A percentile compares a stretch with the other conserved stretches of the same genome.
Conservation (phyloP, 1,284 basidiomycete species). For the Fistulinella staudtii region DNA sequence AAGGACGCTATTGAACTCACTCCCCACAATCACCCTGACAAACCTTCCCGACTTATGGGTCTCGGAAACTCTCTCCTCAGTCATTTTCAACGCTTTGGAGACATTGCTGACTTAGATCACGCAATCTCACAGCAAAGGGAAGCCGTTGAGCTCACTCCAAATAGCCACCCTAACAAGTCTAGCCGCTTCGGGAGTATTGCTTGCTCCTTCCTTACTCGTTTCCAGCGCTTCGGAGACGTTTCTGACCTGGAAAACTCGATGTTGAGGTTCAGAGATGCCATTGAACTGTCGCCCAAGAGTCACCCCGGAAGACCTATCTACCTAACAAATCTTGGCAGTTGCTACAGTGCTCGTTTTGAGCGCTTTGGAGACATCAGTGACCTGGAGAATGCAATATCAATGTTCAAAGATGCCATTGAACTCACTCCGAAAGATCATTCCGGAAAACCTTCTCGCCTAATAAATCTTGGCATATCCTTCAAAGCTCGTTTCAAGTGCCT, state of each 20-base stretch:
- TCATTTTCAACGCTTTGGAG: no score
- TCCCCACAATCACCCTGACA: background rate
- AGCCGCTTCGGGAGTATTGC: no score
- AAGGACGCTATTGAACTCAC: background rate
- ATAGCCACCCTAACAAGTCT: no score
- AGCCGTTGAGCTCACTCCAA: no score
- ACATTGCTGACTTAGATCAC: no score
- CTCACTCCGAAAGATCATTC: background rate
- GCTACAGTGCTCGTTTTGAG: background rate
- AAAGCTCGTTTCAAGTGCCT: background rate
- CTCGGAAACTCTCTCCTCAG: background rate
- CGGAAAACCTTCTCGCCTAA: background rate
- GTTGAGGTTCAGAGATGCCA: background rate
- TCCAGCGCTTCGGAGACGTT: background rate
- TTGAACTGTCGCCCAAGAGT: background rate
- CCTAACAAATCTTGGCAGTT: background rate
- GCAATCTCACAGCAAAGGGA: no score
- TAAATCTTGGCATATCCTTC: background rate
- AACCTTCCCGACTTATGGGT: background rate
- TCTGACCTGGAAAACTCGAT: background rate
- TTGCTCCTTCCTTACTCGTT: background rate
- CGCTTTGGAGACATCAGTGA: background rate
- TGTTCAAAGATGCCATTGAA: background rate
- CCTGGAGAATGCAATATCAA: background rate
- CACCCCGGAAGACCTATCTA: background rate